Base-by-base conservation (phyloP, 805 yeast genomes). In the baker's yeast (Saccharomyces cerevisiae) region DNA sequence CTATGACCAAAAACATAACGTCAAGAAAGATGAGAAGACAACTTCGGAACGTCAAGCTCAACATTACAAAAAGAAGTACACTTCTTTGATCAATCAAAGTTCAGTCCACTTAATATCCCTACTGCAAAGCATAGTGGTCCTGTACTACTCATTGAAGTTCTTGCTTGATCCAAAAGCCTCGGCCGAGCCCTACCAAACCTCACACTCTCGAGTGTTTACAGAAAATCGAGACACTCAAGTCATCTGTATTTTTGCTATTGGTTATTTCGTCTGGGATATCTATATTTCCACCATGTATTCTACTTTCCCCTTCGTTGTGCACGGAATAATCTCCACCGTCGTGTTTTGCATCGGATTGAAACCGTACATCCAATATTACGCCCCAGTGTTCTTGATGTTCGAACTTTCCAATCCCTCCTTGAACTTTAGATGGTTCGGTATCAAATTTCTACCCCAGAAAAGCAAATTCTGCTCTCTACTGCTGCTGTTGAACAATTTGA, bases 341-440 rank as follows among this genome's bases (percentile, higher is more conserved):
- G 95, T 87, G 47, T 89, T 86, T 66, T 70, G 75, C n/a, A 75
- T 79, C 56, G 79, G 87, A 3, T 73, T 84, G 57, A 65, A 76
- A 24, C 96, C 96, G 13, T 89, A 82, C 70, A 79, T 87, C 64
- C 80, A 83, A 72, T 89, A 90, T 58, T 83, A 82, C 74, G 81
- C 87, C 21, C 91, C 95, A 2, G 81, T 82, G 9, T 90, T 90
- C 67, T 75, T 91, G 62, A 69, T 87, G 59, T 90, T 87, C 70
- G 97, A 90, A 73, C 76, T 85, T 53, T 85, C 94, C 46, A 88
- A 96, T 14, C 96, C 97, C 13, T 89, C 89, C 69, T 88, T 90
- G 57, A 91, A 90, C 70, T 66, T 87, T 61, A 84, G 92, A 71
- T 90, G 96, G 96, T 89, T 86, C 69, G 83, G 88, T 21, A 57